These are phyloP conservation scores for Daldinia bambusicola DNA, from an alignment of 495 filamentous ascomycete species.

Conservation along the genomic window DNA sequence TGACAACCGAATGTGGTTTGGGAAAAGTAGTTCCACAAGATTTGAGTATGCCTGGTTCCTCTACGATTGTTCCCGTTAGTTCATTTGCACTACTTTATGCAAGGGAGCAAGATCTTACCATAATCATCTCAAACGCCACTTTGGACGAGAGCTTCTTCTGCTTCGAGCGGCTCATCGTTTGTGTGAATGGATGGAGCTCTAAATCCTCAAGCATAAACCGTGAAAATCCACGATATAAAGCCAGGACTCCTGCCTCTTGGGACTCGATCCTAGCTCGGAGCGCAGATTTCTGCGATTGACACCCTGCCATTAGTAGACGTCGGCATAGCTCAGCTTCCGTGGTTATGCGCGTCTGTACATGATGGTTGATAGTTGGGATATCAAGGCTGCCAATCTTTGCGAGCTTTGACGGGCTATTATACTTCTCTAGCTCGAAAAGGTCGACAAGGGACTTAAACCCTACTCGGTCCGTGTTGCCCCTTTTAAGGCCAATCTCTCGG, in stretches of 20 bases:
- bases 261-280: constrained; percentile 51
- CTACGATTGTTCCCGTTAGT: constrained; percentile 20
- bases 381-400: constrained; percentile 9
- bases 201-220: constrained; percentile 62
- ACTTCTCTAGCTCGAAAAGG: constrained; percentile 39
- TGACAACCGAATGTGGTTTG: constrained; percentile 52
- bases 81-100: neutral
- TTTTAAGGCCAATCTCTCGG: constrained; percentile 31
- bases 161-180: constrained; percentile 40
- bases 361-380: constrained; percentile 42
- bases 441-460: constrained; percentile 46
- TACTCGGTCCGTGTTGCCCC: constrained; percentile 27
- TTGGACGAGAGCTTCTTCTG: constrained; percentile 50
- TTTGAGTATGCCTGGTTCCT: constrained; percentile 57
- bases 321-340: constrained; percentile 52
- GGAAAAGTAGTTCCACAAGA: constrained; percentile 53
- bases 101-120: constrained; percentile 20
- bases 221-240: constrained; percentile 57
- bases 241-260: constrained; percentile 48
- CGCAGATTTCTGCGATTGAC: constrained; percentile 38
- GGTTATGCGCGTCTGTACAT: constrained; percentile 47
- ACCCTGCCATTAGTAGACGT: constrained; percentile 50
- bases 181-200: constrained; percentile 44
- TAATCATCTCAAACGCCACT: constrained; percentile 52
- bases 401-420: constrained; percentile 7